Evolutionary conservation across 306 rosid species (phyloP).

Genomic region (Vigna hirtella): DNA sequence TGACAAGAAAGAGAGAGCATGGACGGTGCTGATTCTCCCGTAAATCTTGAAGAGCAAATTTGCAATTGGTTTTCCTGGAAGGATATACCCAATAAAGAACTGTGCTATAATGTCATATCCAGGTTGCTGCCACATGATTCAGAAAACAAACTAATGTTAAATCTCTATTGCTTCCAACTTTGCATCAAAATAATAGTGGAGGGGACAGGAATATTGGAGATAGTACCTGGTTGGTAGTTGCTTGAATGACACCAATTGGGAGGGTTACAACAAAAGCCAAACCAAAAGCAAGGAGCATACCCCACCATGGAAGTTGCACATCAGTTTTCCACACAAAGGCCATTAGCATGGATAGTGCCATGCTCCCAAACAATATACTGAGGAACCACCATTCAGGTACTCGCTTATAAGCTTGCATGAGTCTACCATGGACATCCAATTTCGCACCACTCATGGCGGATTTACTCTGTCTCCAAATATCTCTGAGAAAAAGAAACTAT

Average conservation of each 20-base stretch:
- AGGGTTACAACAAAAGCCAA: slow-evolving; percentile 92
- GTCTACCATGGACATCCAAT: slow-evolving; percentile 82
- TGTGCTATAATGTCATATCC: slow-evolving; percentile 98
- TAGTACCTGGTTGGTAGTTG: slow-evolving; percentile 94
- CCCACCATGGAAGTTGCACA: slow-evolving; percentile 99
- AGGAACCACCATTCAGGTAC: slow-evolving; percentile 99
- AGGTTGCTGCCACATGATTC: slow-evolving; percentile 80
- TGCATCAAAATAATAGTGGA: slow-evolving; percentile 15
- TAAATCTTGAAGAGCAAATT: slow-evolving; percentile 93
- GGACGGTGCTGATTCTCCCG: slow-evolving; percentile 96
- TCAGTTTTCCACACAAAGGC: slow-evolving; percentile 79
- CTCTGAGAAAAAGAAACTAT: slow-evolving; percentile 55
- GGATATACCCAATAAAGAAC: slow-evolving; percentile 88
- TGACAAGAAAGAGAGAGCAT: slow-evolving; percentile 93
- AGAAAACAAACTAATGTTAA: slow-evolving; percentile 28
- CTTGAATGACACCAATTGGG: slow-evolving; percentile 98
- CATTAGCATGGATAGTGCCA: slow-evolving; percentile 67
- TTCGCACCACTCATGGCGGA: slow-evolving; percentile 72
- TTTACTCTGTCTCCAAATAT: slow-evolving; percentile 80
- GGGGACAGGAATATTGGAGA: not conserved
- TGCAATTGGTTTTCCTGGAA: slow-evolving; percentile 98
- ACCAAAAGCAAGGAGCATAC: slow-evolving; percentile 86
- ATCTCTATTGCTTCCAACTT: slow-evolving; percentile 8
- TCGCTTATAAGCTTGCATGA: slow-evolving; percentile 84
- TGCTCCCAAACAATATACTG: slow-evolving; percentile 68